phyloP scores from a whole-genome alignment of 805 yeast genomes.

The Candida chauliodis region DNA sequence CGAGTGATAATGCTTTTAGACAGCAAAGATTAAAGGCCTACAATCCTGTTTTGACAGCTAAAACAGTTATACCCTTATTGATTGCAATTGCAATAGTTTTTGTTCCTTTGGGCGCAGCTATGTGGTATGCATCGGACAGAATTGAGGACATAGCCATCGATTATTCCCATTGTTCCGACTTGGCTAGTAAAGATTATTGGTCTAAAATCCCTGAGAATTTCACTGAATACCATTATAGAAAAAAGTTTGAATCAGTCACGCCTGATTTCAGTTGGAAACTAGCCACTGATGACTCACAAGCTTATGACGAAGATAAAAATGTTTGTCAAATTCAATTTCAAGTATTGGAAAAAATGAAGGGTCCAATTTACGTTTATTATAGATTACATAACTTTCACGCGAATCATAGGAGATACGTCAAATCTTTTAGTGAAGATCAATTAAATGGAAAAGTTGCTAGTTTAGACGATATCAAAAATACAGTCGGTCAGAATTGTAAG shows the following conservation, averaged over 20 bases:
- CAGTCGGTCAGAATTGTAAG: constrained; percentile 44
- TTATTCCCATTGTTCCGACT: constrained; percentile 37
- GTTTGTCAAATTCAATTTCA: constrained; percentile 43
- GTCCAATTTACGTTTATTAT: constrained; percentile 42
- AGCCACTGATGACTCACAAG: constrained; percentile 38
- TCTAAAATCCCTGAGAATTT: constrained; percentile 35
- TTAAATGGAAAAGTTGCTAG: constrained; percentile 38
- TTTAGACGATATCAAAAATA: constrained; percentile 29
- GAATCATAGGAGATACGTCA: constrained; percentile 43
- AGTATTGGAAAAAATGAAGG: constrained; percentile 29
- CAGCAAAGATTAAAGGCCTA: constrained; percentile 54
- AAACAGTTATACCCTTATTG: constrained; percentile 39
- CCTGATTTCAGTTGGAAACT: constrained; percentile 34
- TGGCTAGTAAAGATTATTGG: constrained; percentile 33
- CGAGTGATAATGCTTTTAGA: constrained; percentile 57
- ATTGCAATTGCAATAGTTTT: constrained; percentile 36
- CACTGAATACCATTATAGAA: constrained; percentile 33
- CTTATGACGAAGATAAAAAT: constrained; percentile 45
- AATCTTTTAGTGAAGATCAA: constrained; percentile 43
- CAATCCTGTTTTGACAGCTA: constrained; percentile 44
- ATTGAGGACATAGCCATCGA: constrained; percentile 40
- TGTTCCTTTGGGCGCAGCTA: constrained; percentile 44
- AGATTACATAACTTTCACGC: constrained; percentile 39
- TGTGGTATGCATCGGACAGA: constrained; percentile 42
- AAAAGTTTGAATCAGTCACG: constrained; percentile 14